Base-by-base conservation (phyloP, 2,329 filamentous ascomycete genomes). In the Xylaria arbuscula region DNA sequence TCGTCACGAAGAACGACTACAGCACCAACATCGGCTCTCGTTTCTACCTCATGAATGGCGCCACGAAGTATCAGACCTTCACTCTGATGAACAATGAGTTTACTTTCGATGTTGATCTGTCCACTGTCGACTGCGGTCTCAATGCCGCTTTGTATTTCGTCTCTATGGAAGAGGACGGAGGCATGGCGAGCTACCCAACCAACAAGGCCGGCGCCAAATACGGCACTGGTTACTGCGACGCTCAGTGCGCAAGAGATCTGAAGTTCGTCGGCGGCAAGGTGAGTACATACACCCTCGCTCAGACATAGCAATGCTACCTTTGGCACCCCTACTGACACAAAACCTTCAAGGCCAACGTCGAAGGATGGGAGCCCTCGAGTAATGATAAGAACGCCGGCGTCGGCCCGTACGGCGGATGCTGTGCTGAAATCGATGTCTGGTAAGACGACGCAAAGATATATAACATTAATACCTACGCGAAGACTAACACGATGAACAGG, bases 41-140 rank as follows among this genome's bases (percentile, higher is more conserved):
- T 70, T 78, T 89, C 66, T 90, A 89, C 78, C 82, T 90, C 59
- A 84, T 90, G 80, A 82, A 83, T 71, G 81, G 83, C 60, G 85
- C 86, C 54, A 81, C 80, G 69, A 85, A 83, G 67, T 90, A 90
- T 77, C 80, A 89, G 79, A 83, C 85, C 69, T 87, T 90, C 80
- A 83, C 86, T 66, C 81, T 90, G 62, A 81, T 85, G 70, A 86
- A 86, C 79, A 83, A 87, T 74, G 89, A 91, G 76, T 87, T 91
- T 77, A 85, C 86, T 42, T 90, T 91, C 71, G 88, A 90, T 63
- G 88, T 90, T 17, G 88, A 90, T 75, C 83, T 89, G 42, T 89
- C 88, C 36, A 84, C 85, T 68, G 82, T 90, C 42, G 76, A 77
- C 62, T 91, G 89, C 73, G 89, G 89, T 69, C 79, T 91, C 64